Evolutionary conservation across 2,329 filamentous ascomycete species (phyloP), one percentile per base, ranked within the genome.

Genomic region (Nemania abortiva): DNA sequence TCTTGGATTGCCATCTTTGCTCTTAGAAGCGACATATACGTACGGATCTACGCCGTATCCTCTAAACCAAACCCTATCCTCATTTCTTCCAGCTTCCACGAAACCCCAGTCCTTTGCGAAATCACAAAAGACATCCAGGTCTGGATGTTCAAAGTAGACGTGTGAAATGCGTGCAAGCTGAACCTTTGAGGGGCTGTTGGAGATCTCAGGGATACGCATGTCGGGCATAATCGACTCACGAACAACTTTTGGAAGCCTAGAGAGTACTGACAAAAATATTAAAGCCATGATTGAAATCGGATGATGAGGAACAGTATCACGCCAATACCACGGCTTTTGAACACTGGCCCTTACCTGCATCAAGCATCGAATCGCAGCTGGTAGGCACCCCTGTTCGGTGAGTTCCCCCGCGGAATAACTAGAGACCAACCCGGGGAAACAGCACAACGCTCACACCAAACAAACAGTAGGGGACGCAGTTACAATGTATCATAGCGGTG

Each of bases 11-110:
- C 70, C 72, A 55, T 74, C 70, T 49, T 60, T 69, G 66, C 68
- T 73, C 68, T 73, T 74, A 15, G 57, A 58, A 10, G 82, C 84
- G 58, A 84, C 83, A 70, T 87, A 86, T 1, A 85, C 76, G 68
- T 84, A 88, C 34, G 82, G 82, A 66, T 88, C 85, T 1, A 74
- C 77, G 15, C 86, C 84, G 68, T 86, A 87, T 1, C 86, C 86
- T 31, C 83, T 82, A 71, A 81, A 86, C 78, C 83, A 87, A 50
- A 84, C 81, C 24, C 72, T 78, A 53, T 81, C 76, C 1, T 73
- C 71, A 1, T 52, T 70, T 24, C 61, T 63, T 5, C 70, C 58
- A n/a, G 57, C 70, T 42, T 74, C 72, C 2, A 73, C 58, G 56
- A 79, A 76, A 5, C 77, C 78, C 60, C 77, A 79, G 58, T 79